A percentile compares a stretch with the other conserved stretches of the same genome.
phyloP scores from a whole-genome alignment of 1,284 basidiomycete genomes.

The Rhodotorula sp. region DNA sequence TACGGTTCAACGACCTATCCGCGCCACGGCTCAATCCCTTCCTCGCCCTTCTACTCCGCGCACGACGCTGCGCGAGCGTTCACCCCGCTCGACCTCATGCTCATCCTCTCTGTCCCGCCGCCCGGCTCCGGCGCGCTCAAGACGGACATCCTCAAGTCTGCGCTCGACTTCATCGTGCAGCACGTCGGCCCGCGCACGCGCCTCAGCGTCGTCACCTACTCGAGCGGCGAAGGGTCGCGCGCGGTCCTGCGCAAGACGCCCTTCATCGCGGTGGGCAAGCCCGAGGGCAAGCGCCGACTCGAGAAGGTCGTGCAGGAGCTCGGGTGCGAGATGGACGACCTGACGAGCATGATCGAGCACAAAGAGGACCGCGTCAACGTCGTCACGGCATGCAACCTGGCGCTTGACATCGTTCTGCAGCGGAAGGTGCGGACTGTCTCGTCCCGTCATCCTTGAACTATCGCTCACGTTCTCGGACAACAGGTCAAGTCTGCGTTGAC shows the following conservation, averaged over 20 bases:
- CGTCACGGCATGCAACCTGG: slow-evolving; percentile 85
- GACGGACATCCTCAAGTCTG: slow-evolving; percentile 76
- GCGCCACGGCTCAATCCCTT: neutral
- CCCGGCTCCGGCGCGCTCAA: slow-evolving; percentile 74
- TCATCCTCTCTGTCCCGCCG: slow-evolving; percentile 81
- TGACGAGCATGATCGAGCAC: slow-evolving; percentile 65
- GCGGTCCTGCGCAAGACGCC: slow-evolving; percentile 84
- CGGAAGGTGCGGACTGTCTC: slow-evolving; percentile 60
- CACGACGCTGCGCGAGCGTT: slow-evolving; percentile 26
- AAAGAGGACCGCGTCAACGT: slow-evolving; percentile 91
- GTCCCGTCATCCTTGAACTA: neutral
- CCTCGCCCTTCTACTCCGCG: neutral
- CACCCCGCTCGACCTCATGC: slow-evolving; percentile 84
- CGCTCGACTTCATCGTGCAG: slow-evolving; percentile 78
- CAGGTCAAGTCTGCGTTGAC: slow-evolving; percentile 77
- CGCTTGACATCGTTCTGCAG: slow-evolving; percentile 87
- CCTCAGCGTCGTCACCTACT: slow-evolving; percentile 82
- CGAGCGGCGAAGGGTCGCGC: slow-evolving; percentile 66
- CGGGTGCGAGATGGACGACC: slow-evolving; percentile 53
- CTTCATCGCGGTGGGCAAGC: slow-evolving; percentile 71
- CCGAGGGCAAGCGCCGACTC: slow-evolving; percentile 68
- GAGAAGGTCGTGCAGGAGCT: slow-evolving; percentile 75
- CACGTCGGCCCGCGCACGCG: slow-evolving; percentile 74
- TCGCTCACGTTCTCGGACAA: neutral
- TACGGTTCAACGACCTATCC: neutral